Evolutionary conservation across 768 basidiomycete genomes (phyloP).

Genomic region (Leucosporidium creatinivorum): DNA sequence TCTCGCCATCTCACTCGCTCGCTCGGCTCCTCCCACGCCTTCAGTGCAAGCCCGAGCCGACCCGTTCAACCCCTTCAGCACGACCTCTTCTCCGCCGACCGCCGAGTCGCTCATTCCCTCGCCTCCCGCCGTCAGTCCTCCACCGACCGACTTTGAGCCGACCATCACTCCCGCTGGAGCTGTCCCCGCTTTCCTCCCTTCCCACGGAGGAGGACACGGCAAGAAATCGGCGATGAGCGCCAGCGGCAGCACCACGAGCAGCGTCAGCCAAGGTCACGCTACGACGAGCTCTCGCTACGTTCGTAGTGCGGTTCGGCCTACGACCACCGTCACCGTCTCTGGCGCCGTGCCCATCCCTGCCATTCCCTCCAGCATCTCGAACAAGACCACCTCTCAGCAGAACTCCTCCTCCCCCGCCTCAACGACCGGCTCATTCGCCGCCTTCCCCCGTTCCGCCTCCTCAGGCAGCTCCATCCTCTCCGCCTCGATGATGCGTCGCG

Average conservation of each 20-base stretch:
- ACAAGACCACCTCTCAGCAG: background rate
- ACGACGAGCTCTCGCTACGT: slow-evolving; percentile 12
- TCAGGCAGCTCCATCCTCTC: slow-evolving; percentile 24
- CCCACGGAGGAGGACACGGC: background rate
- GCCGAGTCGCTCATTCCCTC: background rate
- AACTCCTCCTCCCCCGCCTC: slow-evolving; percentile 18
- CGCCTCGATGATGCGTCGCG: slow-evolving; percentile 16
- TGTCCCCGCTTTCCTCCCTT: slow-evolving; percentile 26
- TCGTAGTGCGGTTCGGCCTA: background rate
- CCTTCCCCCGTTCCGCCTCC: slow-evolving; percentile 12
- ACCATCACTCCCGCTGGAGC: slow-evolving; percentile 13
- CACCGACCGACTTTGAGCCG: slow-evolving; percentile 24
- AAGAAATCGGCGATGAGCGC: slow-evolving; percentile 1
- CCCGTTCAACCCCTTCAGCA: slow-evolving; percentile 22
- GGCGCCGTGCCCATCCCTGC: background rate
- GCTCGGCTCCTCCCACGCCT: slow-evolving; percentile 1
- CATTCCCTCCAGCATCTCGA: background rate
- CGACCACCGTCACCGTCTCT: background rate
- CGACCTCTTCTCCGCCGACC: background rate
- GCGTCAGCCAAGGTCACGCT: background rate
- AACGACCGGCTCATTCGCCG: slow-evolving; percentile 11
- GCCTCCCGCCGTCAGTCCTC: background rate
- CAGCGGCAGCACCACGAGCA: background rate
- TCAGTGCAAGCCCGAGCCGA: slow-evolving; percentile 2
- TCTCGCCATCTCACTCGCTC: slow-evolving; percentile 16